These are phyloP conservation scores for Thalassiosira pacifica DNA, from an alignment of 352 stramenopile genomes.

Conservation along the genomic window DNA sequence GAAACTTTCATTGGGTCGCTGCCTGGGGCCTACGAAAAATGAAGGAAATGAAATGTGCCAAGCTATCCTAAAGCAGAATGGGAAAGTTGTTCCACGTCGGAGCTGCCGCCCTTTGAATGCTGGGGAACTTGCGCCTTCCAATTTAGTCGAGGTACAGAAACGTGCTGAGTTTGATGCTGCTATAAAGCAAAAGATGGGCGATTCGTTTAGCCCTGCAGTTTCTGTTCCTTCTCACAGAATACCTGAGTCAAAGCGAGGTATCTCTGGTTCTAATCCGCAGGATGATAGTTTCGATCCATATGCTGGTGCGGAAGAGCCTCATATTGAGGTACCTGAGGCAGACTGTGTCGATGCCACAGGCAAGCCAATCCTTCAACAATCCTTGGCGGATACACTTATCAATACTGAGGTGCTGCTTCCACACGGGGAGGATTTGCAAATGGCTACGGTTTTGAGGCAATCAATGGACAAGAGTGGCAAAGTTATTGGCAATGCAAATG, in stretches of 20 bases:
- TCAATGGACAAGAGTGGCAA: constrained; percentile 3
- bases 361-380: constrained; percentile 38
- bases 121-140: constrained; percentile 21
- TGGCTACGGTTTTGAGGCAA: background rate
- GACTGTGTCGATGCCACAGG: constrained; percentile 22
- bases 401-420: constrained; percentile 53
- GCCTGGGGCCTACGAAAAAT: constrained; percentile 42
- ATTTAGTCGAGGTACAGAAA: constrained; percentile 29
- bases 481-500: constrained; percentile 13
- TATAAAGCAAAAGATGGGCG: constrained; percentile 25
- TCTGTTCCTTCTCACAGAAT: too few relatives aligned
- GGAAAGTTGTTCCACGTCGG: constrained; percentile 40
- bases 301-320: constrained; percentile 5
- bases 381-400: constrained; percentile 43
- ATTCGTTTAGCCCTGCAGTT: constrained; percentile 17
- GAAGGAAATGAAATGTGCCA: constrained; percentile 54
- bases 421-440: background rate
- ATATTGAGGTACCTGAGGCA: background rate
- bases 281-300: constrained; percentile 15
- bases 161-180: constrained; percentile 27
- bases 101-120: constrained; percentile 17
- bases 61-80: constrained; percentile 51
- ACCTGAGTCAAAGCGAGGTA: too few relatives aligned
- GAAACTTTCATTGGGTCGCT: constrained; percentile 10
- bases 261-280: too few relatives aligned